Evolutionary conservation across 2,329 filamentous ascomycete species (phyloP).

Genomic region (Talaromyces sp.): DNA sequence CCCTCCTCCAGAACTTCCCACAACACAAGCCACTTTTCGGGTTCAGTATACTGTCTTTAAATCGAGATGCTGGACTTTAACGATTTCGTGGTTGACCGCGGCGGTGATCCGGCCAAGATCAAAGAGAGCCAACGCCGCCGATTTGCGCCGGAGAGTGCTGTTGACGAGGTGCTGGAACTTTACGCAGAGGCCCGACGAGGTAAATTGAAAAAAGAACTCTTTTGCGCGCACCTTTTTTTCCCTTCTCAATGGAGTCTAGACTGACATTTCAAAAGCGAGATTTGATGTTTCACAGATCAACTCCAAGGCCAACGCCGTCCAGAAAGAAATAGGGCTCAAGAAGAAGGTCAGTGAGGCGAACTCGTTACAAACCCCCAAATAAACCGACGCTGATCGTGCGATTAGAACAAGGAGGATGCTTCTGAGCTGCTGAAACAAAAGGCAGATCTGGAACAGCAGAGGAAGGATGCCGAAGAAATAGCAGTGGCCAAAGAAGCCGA

Average conservation of each 20-base stretch:
- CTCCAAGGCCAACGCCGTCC: slow-evolving; percentile 78
- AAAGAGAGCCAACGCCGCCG: slow-evolving; percentile 84
- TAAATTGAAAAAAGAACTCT: slow-evolving; percentile 25
- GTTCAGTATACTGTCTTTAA: neutral
- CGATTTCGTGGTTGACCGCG: slow-evolving; percentile 79
- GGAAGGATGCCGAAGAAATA: slow-evolving; percentile 71
- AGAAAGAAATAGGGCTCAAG: slow-evolving; percentile 86
- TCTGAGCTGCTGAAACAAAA: slow-evolving; percentile 76
- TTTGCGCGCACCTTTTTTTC: slow-evolving; percentile 17
- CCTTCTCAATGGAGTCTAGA: slow-evolving; percentile 1
- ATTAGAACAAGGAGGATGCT: slow-evolving; percentile 77
- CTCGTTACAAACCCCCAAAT: neutral
- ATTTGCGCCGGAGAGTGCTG: slow-evolving; percentile 72
- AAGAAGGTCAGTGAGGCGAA: slow-evolving; percentile 62
- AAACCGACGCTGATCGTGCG: neutral
- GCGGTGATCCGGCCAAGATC: slow-evolving; percentile 86
- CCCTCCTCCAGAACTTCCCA: neutral
- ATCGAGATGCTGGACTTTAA: slow-evolving; percentile 66
- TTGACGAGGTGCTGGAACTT: slow-evolving; percentile 84
- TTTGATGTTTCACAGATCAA: slow-evolving; percentile 77
- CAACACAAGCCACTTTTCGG: neutral
- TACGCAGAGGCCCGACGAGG: slow-evolving; percentile 81
- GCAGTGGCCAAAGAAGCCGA: slow-evolving; percentile 70
- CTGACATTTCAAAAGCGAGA: slow-evolving; percentile 51
- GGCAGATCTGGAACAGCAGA: slow-evolving; percentile 70